Percentiles rank a stretch among this genome's conserved stretches.
Conservation (phyloP, 108 stramenopile genomes). For the Seminavis robusta region DNA sequence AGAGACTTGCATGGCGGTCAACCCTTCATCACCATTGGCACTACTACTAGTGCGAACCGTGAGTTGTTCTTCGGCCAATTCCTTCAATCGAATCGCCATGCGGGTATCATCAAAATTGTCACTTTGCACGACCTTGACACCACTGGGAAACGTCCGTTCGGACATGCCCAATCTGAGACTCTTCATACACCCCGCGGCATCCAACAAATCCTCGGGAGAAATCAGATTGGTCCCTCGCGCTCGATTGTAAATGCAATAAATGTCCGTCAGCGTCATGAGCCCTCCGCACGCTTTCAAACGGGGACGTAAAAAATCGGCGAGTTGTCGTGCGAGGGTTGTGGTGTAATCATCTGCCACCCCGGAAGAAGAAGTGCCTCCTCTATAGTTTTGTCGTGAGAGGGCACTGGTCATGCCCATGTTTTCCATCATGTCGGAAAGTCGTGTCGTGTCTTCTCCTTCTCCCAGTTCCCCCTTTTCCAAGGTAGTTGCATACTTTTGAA, state of each 20-base stretch:
- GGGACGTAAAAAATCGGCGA: slow-evolving; percentile 86
- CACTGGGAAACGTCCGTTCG: slow-evolving; percentile 73
- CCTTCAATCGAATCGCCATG: slow-evolving; percentile 53
- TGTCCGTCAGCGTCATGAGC: slow-evolving; percentile 81
- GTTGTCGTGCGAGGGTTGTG: slow-evolving; percentile 83
- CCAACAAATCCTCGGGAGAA: slow-evolving; percentile 92
- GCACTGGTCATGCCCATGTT: slow-evolving; percentile 96
- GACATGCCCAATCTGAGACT: slow-evolving; percentile 75
- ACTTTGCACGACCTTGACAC: slow-evolving; percentile 85
- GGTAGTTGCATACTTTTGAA: slow-evolving; percentile 69
- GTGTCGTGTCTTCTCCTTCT: slow-evolving; percentile 35
- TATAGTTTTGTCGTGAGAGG: slow-evolving; percentile 70
- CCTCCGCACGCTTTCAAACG: slow-evolving; percentile 51
- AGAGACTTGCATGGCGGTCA: too few relatives aligned
- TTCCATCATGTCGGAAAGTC: slow-evolving; percentile 59
- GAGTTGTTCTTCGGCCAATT: slow-evolving; percentile 14
- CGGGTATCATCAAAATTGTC: slow-evolving; percentile 50
- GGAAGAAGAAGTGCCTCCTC: slow-evolving; percentile 23
- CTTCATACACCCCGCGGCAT: slow-evolving; percentile 67
- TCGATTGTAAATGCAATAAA: slow-evolving; percentile 89
- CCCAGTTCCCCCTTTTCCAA: slow-evolving; percentile 17
- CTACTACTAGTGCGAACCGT: too few relatives aligned
- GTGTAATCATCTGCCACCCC: not conserved
- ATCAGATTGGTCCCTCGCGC: slow-evolving; percentile 95
- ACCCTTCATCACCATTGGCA: too few relatives aligned